Percentiles rank a stretch among this genome's conserved stretches.
These are phyloP conservation scores for Iberis pinnata DNA, from an alignment of 345 rosid genomes.

Conservation along the genomic window DNA sequence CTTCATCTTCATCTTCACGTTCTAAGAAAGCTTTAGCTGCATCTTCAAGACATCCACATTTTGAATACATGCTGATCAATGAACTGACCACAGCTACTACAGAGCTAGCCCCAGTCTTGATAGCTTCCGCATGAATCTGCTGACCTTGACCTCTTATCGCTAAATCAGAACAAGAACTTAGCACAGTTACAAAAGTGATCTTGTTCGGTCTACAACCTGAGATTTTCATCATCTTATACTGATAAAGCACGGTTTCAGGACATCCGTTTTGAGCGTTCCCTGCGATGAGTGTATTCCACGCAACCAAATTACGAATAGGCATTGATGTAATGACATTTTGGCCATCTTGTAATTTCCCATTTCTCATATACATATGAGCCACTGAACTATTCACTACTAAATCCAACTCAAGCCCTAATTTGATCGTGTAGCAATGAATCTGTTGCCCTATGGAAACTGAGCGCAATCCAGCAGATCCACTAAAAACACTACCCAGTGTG, in stretches of 20 bases:
- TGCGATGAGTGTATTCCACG: conserved; percentile 66
- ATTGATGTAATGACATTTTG: conserved; percentile 46
- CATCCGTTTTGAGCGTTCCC: conserved; percentile 62
- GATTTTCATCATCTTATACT: conserved; percentile 51
- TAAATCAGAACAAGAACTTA: conserved; percentile 68
- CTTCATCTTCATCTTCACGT: conserved; percentile 47
- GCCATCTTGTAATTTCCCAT: conserved; percentile 52
- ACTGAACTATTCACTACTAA: conserved; percentile 54
- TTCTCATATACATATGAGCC: conserved; percentile 75
- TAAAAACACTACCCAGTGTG: conserved; percentile 56
- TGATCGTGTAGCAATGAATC: conserved; percentile 45
- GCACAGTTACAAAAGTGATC: conserved; percentile 58
- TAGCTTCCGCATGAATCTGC: conserved; percentile 66
- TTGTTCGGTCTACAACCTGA: conserved; percentile 49
- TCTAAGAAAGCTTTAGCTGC: conserved; percentile 51
- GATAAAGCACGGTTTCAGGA: conserved; percentile 44
- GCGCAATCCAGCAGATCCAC: conserved; percentile 57
- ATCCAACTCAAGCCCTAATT: conserved; percentile 45
- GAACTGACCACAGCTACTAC: conserved; percentile 49
- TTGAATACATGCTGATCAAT: conserved; percentile 65
- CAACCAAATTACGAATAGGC: conserved; percentile 44
- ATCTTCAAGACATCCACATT: conserved; percentile 66
- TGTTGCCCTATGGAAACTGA: conserved; percentile 42
- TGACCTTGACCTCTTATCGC: conserved; percentile 68
- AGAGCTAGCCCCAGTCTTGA: conserved; percentile 47